phyloP scores from a whole-genome alignment of 2,329 filamentous ascomycete genomes.

The Magnaporthiopsis incrustans region DNA sequence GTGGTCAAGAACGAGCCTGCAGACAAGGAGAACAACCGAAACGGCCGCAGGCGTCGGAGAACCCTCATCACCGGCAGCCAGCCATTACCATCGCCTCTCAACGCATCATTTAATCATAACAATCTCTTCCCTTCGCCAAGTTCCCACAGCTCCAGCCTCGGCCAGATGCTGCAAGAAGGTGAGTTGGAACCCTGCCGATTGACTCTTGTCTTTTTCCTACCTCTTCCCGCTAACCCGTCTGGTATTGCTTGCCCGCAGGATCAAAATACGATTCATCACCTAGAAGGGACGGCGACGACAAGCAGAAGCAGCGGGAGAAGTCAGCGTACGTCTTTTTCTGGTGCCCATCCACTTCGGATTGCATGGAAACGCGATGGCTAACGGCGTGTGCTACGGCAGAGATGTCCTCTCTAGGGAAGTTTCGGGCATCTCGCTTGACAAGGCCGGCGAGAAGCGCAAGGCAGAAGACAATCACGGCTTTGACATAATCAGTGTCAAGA shows the following conservation, averaged over 20 bases:
- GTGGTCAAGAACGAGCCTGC: slow-evolving; percentile 74
- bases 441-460: slow-evolving; percentile 56
- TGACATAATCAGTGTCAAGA: slow-evolving; percentile 95
- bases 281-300: slow-evolving; percentile 38
- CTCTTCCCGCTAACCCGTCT: background rate
- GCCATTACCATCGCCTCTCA: slow-evolving; percentile 87
- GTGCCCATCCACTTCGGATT: background rate
- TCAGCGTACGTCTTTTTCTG: slow-evolving; percentile 64
- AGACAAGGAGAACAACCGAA: slow-evolving; percentile 84
- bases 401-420: slow-evolving; percentile 89
- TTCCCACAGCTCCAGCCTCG: slow-evolving; percentile 63
- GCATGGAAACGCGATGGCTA: background rate
- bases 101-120: slow-evolving; percentile 76
- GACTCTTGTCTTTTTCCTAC: background rate
- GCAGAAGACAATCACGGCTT: slow-evolving; percentile 46
- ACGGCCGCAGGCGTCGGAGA: slow-evolving; percentile 79
- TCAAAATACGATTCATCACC: slow-evolving; percentile 15
- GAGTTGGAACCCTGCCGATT: slow-evolving; percentile 21
- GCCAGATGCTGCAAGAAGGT: slow-evolving; percentile 78
- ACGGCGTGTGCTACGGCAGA: slow-evolving; percentile 32
- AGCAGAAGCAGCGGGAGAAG: slow-evolving; percentile 81
- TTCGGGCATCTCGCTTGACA: slow-evolving; percentile 89
- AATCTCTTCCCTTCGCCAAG: slow-evolving; percentile 60
- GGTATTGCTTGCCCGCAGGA: slow-evolving; percentile 4
- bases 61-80: slow-evolving; percentile 97